Conservation (phyloP, 2,329 filamentous ascomycete species). For the Clonostachys byssicola region DNA sequence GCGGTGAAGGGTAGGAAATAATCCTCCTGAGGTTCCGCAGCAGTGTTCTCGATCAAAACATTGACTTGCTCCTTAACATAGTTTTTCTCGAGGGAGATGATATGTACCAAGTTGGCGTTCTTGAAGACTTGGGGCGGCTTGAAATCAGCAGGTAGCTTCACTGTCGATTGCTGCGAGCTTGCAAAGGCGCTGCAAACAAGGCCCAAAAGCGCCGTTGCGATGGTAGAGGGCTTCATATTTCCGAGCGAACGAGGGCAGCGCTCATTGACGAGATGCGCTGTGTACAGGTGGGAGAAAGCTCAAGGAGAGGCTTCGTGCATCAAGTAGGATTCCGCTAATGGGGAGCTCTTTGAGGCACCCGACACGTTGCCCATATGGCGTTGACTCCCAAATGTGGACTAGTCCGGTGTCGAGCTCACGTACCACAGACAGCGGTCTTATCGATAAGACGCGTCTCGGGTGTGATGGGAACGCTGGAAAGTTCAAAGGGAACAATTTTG, state of each 20-base stretch:
- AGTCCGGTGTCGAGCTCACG: neutral
- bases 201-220: conserved; percentile 55
- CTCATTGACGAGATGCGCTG: conserved; percentile 26
- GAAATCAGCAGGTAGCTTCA: conserved; percentile 63
- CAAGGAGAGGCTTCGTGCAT: conserved; percentile 2
- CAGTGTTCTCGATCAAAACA: conserved; percentile 88
- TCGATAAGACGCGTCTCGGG: no score
- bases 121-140: conserved; percentile 88
- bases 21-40: conserved; percentile 72
- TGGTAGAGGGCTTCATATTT: conserved; percentile 36
- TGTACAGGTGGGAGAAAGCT: conserved; percentile 8
- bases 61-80: conserved; percentile 90
- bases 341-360: no score
- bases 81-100: conserved; percentile 88
- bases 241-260: conserved; percentile 12
- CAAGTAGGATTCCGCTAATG: no score
- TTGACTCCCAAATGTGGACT: neutral
- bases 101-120: conserved; percentile 86
- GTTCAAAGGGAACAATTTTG: no score
- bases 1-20: conserved; percentile 89
- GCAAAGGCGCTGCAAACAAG: conserved; percentile 45
- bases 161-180: conserved; percentile 44
- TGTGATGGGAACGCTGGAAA: no score
- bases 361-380: neutral
- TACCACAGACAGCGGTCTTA: neutral